These are phyloP conservation scores for Neofusicoccum sp. DNA, from an alignment of 2,329 filamentous ascomycete species.

Conservation along the genomic window DNA sequence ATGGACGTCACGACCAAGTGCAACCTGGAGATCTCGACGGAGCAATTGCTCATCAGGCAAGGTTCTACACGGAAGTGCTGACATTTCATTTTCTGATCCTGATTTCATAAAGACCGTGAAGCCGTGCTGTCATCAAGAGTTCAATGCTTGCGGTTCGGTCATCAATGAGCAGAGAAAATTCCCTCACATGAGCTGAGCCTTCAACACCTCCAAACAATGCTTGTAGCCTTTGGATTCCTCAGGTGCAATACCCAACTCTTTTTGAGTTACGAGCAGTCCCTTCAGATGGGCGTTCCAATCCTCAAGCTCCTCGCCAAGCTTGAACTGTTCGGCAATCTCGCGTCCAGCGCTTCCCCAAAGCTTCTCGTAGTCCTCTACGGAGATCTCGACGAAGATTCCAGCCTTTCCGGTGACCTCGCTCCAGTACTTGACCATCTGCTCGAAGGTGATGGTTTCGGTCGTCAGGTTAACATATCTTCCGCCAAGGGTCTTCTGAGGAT, in stretches of 20 bases:
- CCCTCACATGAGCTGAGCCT: neutral
- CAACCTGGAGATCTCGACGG: neutral
- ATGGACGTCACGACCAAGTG: conserved; percentile 9
- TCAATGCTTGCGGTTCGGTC: too few relatives aligned
- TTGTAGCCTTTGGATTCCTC: conserved; percentile 28
- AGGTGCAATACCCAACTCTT: conserved; percentile 27
- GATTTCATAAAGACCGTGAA: too few relatives aligned
- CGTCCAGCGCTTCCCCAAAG: conserved; percentile 26
- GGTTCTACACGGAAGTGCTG: neutral
- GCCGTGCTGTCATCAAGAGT: too few relatives aligned
- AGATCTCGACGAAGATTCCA: conserved; percentile 26
- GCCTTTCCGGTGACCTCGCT: conserved; percentile 30
- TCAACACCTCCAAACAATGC: conserved; percentile 23
- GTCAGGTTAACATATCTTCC: conserved; percentile 28
- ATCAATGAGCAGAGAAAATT: too few relatives aligned
- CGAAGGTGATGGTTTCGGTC: conserved; percentile 28
- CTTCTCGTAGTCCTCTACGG: conserved; percentile 22
- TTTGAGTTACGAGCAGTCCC: conserved; percentile 25
- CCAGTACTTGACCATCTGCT: conserved; percentile 28
- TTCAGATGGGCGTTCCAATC: conserved; percentile 26
- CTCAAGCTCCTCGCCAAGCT: conserved; percentile 29
- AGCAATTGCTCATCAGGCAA: neutral
- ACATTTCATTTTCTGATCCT: too few relatives aligned
- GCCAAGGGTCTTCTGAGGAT: conserved; percentile 23
- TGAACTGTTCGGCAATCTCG: conserved; percentile 29